A percentile compares a stretch with the other conserved stretches of the same genome.
Conservation (phyloP, 768 basidiomycete species). For the Postia placenta region DNA sequence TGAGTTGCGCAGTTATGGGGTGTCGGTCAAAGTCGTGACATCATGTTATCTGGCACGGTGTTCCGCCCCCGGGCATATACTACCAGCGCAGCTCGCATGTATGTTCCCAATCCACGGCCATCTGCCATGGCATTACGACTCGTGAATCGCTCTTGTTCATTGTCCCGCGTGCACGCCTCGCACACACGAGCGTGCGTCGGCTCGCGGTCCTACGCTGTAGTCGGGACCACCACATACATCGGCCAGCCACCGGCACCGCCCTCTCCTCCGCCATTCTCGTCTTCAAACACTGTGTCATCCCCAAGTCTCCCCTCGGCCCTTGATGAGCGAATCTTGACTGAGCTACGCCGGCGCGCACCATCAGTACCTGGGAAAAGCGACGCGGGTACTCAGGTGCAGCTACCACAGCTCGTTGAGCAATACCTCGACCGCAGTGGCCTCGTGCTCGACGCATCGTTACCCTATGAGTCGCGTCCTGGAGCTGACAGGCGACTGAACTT, state of each 20-base stretch:
- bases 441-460: constrained; percentile 36
- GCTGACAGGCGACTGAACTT: constrained; percentile 24
- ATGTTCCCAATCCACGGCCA: neutral
- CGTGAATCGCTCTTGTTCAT: neutral
- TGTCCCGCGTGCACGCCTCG: neutral
- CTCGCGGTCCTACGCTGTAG: constrained; percentile 17
- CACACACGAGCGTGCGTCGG: neutral
- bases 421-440: constrained; percentile 36
- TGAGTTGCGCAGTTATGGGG: neutral
- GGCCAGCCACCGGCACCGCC: constrained; percentile 19
- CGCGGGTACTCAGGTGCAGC: constrained; percentile 4
- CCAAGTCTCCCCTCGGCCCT: constrained; percentile 4
- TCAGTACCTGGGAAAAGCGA: neutral
- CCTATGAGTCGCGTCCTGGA: constrained; percentile 46
- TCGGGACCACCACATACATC: constrained; percentile 17
- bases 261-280: constrained; percentile 1
- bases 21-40: neutral
- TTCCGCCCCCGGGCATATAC: no score
- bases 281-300: neutral
- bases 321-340: constrained; percentile 18
- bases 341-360: constrained; percentile 11
- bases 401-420: constrained; percentile 34
- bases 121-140: neutral
- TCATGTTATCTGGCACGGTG: neutral
- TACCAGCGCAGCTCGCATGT: no score